These are phyloP conservation scores for Suillus bovinus DNA, from an alignment of 768 basidiomycete genomes.

Conservation along the genomic window DNA sequence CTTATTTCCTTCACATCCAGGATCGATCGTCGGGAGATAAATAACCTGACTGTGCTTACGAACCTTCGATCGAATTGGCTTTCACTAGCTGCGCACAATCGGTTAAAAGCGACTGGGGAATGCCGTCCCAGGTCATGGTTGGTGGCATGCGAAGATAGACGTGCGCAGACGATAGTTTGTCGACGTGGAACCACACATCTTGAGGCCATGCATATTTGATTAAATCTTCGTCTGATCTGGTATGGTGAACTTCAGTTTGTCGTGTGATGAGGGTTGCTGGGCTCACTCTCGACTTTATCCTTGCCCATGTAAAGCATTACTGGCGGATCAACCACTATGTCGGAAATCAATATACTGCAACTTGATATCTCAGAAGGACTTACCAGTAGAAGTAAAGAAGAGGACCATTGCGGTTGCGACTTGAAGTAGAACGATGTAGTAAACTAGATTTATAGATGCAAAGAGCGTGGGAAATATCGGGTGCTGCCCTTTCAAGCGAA, in stretches of 20 bases:
- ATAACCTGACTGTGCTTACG: slow-evolving; percentile 6
- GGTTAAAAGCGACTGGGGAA: slow-evolving; percentile 72
- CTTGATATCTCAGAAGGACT: not conserved
- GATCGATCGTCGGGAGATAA: not conserved
- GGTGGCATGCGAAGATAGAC: slow-evolving; percentile 92
- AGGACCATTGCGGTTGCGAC: slow-evolving; percentile 44
- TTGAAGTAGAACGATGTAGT: not conserved
- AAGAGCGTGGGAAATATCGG: not conserved
- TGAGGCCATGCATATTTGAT: slow-evolving; percentile 91
- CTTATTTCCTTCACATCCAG: slow-evolving; percentile 74
- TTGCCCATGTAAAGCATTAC: slow-evolving; percentile 89
- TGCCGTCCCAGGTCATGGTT: slow-evolving; percentile 83
- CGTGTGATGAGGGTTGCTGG: not conserved
- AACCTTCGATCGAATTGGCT: slow-evolving; percentile 96
- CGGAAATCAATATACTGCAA: not conserved
- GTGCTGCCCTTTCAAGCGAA: not conserved
- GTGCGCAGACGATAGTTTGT: slow-evolving; percentile 95
- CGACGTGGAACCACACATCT: slow-evolving; percentile 96
- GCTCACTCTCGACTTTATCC: slow-evolving; percentile 94
- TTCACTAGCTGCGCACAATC: slow-evolving; percentile 97
- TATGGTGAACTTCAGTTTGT: slow-evolving; percentile 19
- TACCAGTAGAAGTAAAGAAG: slow-evolving; percentile 60
- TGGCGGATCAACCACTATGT: slow-evolving; percentile 59
- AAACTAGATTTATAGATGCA: not conserved
- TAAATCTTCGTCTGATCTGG: slow-evolving; percentile 82